These are phyloP conservation scores for Jatropha curcas DNA, from an alignment of 345 rosid genomes.

Conservation along the genomic window DNA sequence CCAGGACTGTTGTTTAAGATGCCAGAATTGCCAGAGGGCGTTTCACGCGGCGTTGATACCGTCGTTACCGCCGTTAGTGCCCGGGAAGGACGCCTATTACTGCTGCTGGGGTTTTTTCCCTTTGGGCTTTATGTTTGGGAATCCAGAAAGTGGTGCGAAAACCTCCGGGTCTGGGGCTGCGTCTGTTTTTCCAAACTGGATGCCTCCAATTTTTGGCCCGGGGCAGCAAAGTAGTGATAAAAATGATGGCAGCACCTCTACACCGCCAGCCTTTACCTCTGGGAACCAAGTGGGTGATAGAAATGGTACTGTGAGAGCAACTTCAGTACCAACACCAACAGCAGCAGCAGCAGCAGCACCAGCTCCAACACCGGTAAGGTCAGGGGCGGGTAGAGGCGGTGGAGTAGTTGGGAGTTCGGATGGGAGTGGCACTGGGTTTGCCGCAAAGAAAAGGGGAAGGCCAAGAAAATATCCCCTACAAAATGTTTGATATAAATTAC, in stretches of 20 bases:
- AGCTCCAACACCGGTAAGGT: slow-evolving; percentile 1
- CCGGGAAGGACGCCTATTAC: slow-evolving; percentile 79
- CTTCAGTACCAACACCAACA: background rate
- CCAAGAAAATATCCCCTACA: slow-evolving; percentile 55
- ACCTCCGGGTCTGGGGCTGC: background rate
- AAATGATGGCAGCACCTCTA: background rate
- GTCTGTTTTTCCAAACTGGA: slow-evolving; percentile 20
- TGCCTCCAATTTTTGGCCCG: slow-evolving; percentile 22
- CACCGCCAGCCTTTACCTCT: no score
- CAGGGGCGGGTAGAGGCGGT: slow-evolving; percentile 14
- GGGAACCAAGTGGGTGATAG: background rate
- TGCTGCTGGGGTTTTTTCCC: slow-evolving; percentile 92
- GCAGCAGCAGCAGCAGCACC: slow-evolving; percentile 16
- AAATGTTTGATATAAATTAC: background rate
- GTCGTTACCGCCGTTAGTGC: slow-evolving; percentile 69
- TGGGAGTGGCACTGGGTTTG: slow-evolving; percentile 16
- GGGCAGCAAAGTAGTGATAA: slow-evolving; percentile 12
- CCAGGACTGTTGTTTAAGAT: slow-evolving; percentile 75
- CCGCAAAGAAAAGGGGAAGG: slow-evolving; percentile 70
- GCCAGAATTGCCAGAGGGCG: slow-evolving; percentile 69
- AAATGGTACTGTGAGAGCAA: background rate
- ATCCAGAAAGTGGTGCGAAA: slow-evolving; percentile 32
- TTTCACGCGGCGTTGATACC: slow-evolving; percentile 65
- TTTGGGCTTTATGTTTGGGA: slow-evolving; percentile 49
- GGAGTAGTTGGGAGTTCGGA: slow-evolving; percentile 23